A percentile compares a stretch with the other conserved stretches of the same genome.
phyloP scores from a whole-genome alignment of 768 basidiomycete species.

The Boletus edulis region DNA sequence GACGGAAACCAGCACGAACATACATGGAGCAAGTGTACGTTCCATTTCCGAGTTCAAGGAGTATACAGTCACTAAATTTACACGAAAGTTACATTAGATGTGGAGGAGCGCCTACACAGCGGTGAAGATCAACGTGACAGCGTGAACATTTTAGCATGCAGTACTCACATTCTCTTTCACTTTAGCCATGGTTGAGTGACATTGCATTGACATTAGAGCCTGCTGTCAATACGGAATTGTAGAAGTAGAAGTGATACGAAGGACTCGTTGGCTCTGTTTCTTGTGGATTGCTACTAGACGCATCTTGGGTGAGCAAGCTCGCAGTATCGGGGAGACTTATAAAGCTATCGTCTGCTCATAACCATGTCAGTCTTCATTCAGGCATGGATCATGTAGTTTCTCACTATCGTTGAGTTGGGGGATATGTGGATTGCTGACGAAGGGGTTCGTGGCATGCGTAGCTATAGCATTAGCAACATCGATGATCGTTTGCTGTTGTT shows the following conservation, averaged over 20 bases:
- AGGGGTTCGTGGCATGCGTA: not conserved
- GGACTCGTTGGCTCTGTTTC: not conserved
- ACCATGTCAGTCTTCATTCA: no score
- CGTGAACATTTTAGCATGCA: not conserved
- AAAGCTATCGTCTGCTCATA: not conserved
- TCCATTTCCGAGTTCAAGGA: no score
- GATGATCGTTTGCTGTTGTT: not conserved
- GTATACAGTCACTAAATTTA: no score
- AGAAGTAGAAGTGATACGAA: not conserved
- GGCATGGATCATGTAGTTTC: not conserved
- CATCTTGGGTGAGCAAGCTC: constrained; percentile 1
- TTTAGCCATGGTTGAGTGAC: not conserved
- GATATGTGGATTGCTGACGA: not conserved
- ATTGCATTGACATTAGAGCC: not conserved
- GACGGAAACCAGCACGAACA: no score
- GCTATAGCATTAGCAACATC: not conserved
- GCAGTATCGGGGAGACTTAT: not conserved
- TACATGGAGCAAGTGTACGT: no score
- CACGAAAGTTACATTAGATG: no score
- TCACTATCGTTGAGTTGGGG: not conserved
- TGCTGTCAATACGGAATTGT: not conserved
- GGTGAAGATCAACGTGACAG: no score
- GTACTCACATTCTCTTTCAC: not conserved
- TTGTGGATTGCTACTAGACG: not conserved
- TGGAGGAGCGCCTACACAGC: no score